Evolutionary conservation across 192 early-diverging fungal species (phyloP).

Genomic region (Coemansia erecta): DNA sequence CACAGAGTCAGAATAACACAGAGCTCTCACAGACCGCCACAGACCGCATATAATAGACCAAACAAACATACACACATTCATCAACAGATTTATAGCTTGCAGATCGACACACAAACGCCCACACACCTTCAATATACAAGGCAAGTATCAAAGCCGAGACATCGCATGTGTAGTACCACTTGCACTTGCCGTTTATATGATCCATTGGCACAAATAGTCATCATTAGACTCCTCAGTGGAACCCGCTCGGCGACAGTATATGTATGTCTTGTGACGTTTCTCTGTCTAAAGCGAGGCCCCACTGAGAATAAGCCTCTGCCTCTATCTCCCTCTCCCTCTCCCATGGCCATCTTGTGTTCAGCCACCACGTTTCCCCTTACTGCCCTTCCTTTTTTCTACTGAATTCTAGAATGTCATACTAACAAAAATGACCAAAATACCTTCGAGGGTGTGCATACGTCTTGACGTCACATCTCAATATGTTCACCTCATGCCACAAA

Average conservation of each 20-base stretch:
- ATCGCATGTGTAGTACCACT: background rate
- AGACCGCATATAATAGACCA: too few relatives aligned
- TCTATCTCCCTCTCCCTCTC: background rate
- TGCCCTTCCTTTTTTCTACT: background rate
- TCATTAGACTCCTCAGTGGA: background rate
- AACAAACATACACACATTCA: too few relatives aligned
- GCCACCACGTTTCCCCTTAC: background rate
- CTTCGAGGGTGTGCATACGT: too few relatives aligned
- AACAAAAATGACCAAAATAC: background rate
- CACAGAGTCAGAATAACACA: too few relatives aligned
- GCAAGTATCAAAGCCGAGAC: background rate
- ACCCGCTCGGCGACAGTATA: background rate
- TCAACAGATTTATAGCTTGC: too few relatives aligned
- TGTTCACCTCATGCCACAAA: background rate
- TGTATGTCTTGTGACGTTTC: background rate
- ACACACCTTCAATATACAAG: background rate
- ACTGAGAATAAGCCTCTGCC: constrained; percentile 10
- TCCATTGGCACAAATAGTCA: background rate
- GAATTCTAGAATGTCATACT: background rate
- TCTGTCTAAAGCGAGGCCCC: constrained; percentile 20
- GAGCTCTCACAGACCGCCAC: too few relatives aligned
- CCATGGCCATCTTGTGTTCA: background rate
- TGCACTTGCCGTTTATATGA: background rate
- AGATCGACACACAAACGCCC: background rate
- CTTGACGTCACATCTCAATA: background rate